Base-by-base conservation (phyloP, 106 monocot genomes). In the Allium cepa region DNA sequence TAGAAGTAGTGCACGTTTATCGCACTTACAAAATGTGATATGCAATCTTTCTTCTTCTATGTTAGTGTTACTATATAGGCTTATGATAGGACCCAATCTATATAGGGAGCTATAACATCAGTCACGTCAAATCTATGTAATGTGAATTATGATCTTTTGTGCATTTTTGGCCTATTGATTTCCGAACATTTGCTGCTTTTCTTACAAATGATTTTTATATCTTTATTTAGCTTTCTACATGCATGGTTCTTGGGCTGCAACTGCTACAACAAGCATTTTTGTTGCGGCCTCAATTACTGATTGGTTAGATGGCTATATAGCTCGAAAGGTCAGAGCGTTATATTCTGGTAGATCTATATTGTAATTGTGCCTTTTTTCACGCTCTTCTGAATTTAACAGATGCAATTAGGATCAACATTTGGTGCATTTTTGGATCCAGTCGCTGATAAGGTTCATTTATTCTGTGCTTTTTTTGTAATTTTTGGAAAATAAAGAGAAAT, bases 341-440 rank as follows among this genome's bases (percentile, higher is more conserved):
- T 36, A 36, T 36, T 36, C 36, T 36, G 36, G 36, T 36, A 36
- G 36, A 36, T 36, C 5, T 36, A 36, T 46, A 45, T 63, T 63
- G 4, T 11, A 11, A 9, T 9, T 7, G n/a, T 45, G 46, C 13
- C n/a, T 16, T 61, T 61, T 26, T 10, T 61, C 36, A 2, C 45
- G 13, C 22, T 61, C 45, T 62, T 68, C 50, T 60, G 4, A 62
- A 11, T 69, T 17, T 79, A 28, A 47, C 75, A 86, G 90, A 90
- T 86, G 90, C 62, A 57, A 11, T 70, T 86, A 74, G 80, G 83
- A 64, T 78, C 86, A 11, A 64, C 73, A 36, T 90, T 90, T 79
- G 90, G 90, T 76, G 90, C 90, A 71, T 90, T 90, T 80, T 75
- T 90, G 52, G 90, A 90, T 73, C 90, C 85, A 51, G 90, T 90